These are phyloP conservation scores for Xerocomus cyaneibrunnescens DNA, from an alignment of 1,284 basidiomycete genomes.

Conservation along the genomic window DNA sequence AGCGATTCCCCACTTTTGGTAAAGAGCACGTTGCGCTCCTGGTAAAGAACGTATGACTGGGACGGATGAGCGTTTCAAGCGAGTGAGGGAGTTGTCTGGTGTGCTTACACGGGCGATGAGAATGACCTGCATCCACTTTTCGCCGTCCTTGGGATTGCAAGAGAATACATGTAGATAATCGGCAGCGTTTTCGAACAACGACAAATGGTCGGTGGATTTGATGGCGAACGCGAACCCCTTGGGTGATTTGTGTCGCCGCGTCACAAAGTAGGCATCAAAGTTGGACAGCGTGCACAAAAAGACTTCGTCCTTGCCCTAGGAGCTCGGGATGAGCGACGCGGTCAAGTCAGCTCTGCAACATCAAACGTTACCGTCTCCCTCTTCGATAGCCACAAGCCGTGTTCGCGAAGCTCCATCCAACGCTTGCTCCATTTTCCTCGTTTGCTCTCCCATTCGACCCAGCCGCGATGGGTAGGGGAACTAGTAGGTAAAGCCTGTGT, in stretches of 20 bases:
- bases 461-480: constrained; percentile 69
- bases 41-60: constrained; percentile 76
- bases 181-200: constrained; percentile 78
- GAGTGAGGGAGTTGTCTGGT: background rate
- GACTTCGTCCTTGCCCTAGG: constrained; percentile 78
- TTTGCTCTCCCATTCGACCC: constrained; percentile 84
- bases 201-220: constrained; percentile 83
- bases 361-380: constrained; percentile 67
- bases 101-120: constrained; percentile 70
- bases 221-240: constrained; percentile 80
- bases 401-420: constrained; percentile 82
- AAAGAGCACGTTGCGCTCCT: constrained; percentile 71
- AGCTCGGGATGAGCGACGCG: constrained; percentile 13
- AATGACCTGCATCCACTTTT: constrained; percentile 69
- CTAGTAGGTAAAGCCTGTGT: constrained; percentile 65
- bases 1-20: constrained; percentile 40
- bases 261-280: constrained; percentile 82
- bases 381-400: constrained; percentile 82
- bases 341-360: background rate
- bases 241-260: constrained; percentile 68
- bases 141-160: constrained; percentile 68
- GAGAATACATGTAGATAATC: constrained; percentile 86
- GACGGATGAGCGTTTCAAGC: constrained; percentile 11
- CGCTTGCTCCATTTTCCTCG: constrained; percentile 91
- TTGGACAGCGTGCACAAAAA: constrained; percentile 79